A percentile compares a stretch with the other conserved stretches of the same genome.
phyloP scores from a whole-genome alignment of 192 early-diverging fungal genomes.

The Coemansia sp. region DNA sequence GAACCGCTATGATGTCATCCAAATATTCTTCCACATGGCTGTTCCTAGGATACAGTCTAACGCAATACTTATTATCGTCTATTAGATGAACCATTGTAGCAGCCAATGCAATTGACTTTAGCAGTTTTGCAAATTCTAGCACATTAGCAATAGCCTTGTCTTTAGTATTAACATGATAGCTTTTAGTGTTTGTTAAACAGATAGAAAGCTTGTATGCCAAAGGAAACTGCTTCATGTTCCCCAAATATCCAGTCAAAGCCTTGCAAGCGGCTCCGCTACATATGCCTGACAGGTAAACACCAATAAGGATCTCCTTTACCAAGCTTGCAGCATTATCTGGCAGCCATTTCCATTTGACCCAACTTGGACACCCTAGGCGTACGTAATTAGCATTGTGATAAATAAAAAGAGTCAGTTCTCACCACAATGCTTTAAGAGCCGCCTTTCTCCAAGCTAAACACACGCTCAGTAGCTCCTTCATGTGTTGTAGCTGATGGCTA shows the following conservation, averaged over 20 bases:
- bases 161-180: not conserved
- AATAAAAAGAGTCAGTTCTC: not conserved
- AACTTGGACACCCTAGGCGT: not conserved
- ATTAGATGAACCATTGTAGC: not conserved
- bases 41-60: not conserved
- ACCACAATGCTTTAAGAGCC: not conserved
- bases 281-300: not conserved
- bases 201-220: not conserved
- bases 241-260: not conserved
- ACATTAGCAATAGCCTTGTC: not conserved
- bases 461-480: not conserved
- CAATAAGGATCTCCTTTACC: not conserved
- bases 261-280: not conserved
- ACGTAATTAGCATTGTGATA: not conserved
- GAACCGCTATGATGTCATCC: not conserved
- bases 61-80: not conserved
- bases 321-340: not conserved
- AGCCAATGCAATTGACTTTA: not conserved
- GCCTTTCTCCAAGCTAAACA: not conserved
- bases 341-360: not conserved
- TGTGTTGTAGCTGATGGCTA: not conserved
- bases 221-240: not conserved
- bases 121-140: not conserved
- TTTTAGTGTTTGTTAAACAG: not conserved
- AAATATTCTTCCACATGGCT: not conserved